Evolutionary conservation across 495 filamentous ascomycete species (phyloP).

Genomic region (Neurospora sp.): DNA sequence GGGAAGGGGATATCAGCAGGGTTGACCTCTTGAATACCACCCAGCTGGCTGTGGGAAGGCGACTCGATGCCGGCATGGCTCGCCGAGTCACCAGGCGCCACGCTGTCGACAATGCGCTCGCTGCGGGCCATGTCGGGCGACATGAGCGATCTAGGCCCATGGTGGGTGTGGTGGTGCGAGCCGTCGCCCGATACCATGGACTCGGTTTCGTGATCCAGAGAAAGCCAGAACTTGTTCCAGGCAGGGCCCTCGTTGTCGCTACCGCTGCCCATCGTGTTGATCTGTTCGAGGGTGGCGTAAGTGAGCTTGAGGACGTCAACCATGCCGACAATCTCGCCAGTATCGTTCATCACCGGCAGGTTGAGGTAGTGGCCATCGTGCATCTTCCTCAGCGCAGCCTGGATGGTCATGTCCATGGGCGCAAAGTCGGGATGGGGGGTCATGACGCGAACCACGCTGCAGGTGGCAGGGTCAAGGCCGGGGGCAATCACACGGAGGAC

Average conservation of each 20-base stretch:
- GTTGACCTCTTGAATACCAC: conserved; percentile 28
- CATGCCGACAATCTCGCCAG: conserved; percentile 97
- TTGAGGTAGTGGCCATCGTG: conserved; percentile 99
- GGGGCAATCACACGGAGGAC: conserved; percentile 96
- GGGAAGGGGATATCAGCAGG: conserved; percentile 71
- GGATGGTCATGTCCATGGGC: conserved; percentile 97
- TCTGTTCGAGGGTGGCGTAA: conserved; percentile 95
- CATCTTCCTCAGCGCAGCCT: conserved; percentile 96
- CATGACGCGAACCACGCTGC: conserved; percentile 97
- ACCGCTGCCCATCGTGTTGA: conserved; percentile 52
- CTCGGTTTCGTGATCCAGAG: conserved; percentile 91
- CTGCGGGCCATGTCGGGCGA: conserved; percentile 61
- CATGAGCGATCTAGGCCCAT: conserved; percentile 44
- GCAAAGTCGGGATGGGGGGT: conserved; percentile 98
- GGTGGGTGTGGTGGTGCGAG: conserved; percentile 40
- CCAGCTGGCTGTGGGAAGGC: conserved; percentile 53
- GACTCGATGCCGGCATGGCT: conserved; percentile 82
- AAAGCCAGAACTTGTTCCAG: conserved; percentile 99
- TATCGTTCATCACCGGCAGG: conserved; percentile 94
- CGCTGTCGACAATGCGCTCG: conserved; percentile 53
- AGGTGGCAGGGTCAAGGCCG: conserved; percentile 85
- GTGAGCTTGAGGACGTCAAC: conserved; percentile 97
- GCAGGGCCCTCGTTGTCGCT: conserved; percentile 88
- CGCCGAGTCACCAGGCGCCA: conserved; percentile 87
- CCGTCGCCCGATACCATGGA: conserved; percentile 91